A percentile compares a stretch with the other conserved stretches of the same genome.
Conservation (phyloP, 768 basidiomycete genomes). For the Boletus barrowsii region DNA sequence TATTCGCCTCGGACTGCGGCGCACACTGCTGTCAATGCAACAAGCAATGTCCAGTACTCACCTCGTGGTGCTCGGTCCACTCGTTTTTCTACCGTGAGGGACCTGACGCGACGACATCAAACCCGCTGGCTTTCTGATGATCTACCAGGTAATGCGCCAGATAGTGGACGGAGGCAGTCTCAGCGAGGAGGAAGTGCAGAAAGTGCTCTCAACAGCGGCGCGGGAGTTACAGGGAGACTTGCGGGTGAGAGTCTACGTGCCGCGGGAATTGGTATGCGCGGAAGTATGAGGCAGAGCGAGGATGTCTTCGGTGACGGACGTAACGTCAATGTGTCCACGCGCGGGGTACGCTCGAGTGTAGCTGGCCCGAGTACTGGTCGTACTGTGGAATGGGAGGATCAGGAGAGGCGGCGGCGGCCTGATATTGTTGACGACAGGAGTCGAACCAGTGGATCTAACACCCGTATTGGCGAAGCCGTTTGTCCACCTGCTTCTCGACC, state of each 20-base stretch:
- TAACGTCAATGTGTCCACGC: constrained; percentile 16
- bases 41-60: constrained; percentile 26
- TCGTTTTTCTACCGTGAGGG: constrained; percentile 47
- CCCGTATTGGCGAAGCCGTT: constrained; percentile 17
- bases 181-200: constrained; percentile 69
- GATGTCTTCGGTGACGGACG: constrained; percentile 35
- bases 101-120: constrained; percentile 47
- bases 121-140: constrained; percentile 56
- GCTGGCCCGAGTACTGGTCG: constrained; percentile 5
- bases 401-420: constrained; percentile 18
- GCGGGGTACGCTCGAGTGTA: constrained; percentile 14
- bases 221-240: constrained; percentile 47
- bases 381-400: constrained; percentile 26
- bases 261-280: constrained; percentile 56
- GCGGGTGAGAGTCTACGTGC: constrained; percentile 68
- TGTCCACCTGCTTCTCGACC: constrained; percentile 18
- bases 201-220: constrained; percentile 48
- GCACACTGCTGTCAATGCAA: constrained; percentile 18
- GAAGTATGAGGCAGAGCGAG: constrained; percentile 30
- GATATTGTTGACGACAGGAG: constrained; percentile 18
- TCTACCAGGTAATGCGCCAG: constrained; percentile 25
- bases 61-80: constrained; percentile 30
- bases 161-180: constrained; percentile 50
- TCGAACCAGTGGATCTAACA: constrained; percentile 22
- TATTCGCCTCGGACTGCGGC: constrained; percentile 25